phyloP scores from a whole-genome alignment of 768 basidiomycete genomes.

The Mrakia frigida region DNA sequence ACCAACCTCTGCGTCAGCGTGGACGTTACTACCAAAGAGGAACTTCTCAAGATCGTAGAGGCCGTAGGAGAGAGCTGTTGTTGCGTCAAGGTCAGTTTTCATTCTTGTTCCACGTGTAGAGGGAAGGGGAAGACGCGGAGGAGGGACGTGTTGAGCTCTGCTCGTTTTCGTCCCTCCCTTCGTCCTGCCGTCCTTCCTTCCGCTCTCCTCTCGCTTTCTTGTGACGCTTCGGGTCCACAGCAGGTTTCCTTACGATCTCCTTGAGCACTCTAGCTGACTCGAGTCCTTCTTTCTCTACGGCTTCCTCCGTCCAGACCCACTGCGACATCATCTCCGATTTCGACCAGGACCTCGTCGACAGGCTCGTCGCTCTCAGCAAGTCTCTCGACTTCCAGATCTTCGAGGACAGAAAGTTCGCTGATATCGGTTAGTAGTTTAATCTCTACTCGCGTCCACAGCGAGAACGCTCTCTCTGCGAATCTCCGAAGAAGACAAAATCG shows the following conservation, averaged over 20 bases:
- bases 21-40: slow-evolving; percentile 73
- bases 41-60: slow-evolving; percentile 80
- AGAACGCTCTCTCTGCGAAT: neutral
- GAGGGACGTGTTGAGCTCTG: too few relatives aligned
- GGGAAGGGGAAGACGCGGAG: too few relatives aligned
- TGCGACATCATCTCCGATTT: slow-evolving; percentile 94
- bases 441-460: neutral
- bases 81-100: slow-evolving; percentile 73
- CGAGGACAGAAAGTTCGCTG: slow-evolving; percentile 97
- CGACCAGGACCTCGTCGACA: slow-evolving; percentile 61
- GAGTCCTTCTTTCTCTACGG: neutral
- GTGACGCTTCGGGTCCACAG: too few relatives aligned
- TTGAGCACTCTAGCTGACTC: slow-evolving; percentile 1
- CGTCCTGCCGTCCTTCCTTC: neutral
- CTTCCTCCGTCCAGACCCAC: slow-evolving; percentile 66
- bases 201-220: too few relatives aligned
- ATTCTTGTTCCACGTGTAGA: neutral
- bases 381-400: slow-evolving; percentile 94
- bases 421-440: slow-evolving; percentile 67
- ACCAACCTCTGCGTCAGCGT: slow-evolving; percentile 93
- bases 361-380: slow-evolving; percentile 62
- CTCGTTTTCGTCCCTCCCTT: neutral
- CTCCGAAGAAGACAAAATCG: too few relatives aligned
- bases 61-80: slow-evolving; percentile 83
- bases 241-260: too few relatives aligned